These are phyloP conservation scores for Thraustochytrium striatum DNA, from an alignment of 352 stramenopile species.

Conservation along the genomic window DNA sequence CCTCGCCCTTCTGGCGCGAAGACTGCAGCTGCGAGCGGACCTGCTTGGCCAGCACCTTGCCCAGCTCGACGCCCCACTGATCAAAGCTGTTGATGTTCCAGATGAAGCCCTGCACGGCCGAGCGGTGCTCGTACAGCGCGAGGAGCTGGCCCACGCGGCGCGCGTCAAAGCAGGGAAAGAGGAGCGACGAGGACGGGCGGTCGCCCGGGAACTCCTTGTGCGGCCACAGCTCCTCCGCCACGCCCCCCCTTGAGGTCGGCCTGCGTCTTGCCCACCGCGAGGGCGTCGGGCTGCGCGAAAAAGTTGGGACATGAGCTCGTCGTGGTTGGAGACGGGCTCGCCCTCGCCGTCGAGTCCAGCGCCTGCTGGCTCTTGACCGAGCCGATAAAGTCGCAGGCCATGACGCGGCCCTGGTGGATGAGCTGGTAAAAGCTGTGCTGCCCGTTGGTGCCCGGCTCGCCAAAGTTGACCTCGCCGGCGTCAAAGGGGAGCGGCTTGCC, in stretches of 20 bases:
- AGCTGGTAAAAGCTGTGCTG: conserved; percentile 99
- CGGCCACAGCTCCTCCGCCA: conserved; percentile 79
- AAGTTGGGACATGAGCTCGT: conserved; percentile 99
- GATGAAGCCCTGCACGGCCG: conserved; percentile 92
- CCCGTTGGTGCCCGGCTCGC: conserved; percentile 93
- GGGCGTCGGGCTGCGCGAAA: conserved; percentile 96
- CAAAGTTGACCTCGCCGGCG: conserved; percentile 92
- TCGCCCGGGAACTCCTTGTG: conserved; percentile 97
- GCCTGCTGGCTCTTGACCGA: conserved; percentile 90
- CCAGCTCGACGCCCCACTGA: conserved; percentile 96
- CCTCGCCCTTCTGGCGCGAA: conserved; percentile 67
- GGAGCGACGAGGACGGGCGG: conserved; percentile 88
- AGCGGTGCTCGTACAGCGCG: conserved; percentile 96
- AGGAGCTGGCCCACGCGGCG: conserved; percentile 91
- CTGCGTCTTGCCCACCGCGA: conserved; percentile 91
- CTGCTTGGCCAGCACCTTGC: conserved; percentile 94
- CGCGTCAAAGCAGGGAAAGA: conserved; percentile 90
- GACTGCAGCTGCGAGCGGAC: conserved; percentile 76
- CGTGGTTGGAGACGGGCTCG: conserved; percentile 91
- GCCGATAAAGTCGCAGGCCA: conserved; percentile 97
- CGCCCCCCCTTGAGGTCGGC: conserved; percentile 80
- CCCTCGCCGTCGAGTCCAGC: conserved; percentile 63
- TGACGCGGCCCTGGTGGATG: conserved; percentile 93
- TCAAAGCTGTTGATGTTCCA: conserved; percentile 98
- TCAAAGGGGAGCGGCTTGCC: conserved; percentile 85